Percentiles rank a stretch among this genome's conserved stretches.
Evolutionary conservation across 164 flowering plant species (phyloP).

Genomic region (Paratinospora sagittata): DNA sequence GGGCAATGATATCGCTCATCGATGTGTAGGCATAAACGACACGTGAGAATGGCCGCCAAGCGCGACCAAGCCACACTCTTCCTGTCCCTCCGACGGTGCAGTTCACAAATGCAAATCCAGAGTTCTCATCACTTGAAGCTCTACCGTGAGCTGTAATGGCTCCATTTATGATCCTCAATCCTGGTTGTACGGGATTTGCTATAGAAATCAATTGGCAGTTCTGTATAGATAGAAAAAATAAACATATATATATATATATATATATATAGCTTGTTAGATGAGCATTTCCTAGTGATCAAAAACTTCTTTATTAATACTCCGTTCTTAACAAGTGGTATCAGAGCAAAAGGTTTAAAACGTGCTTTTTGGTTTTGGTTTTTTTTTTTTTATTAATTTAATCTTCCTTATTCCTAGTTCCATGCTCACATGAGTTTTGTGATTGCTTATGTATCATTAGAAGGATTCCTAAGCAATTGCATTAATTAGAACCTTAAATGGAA

Average conservation of each 20-base stretch:
- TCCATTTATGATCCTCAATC: conserved; percentile 56
- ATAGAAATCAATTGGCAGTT: conserved; percentile 63
- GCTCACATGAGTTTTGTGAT: no score
- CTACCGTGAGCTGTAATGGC: conserved; percentile 79
- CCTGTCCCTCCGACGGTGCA: conserved; percentile 83
- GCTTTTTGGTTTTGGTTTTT: no score
- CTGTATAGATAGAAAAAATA: conserved; percentile 21
- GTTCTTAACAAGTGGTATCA: no score
- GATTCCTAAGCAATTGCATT: no score
- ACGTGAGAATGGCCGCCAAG: conserved; percentile 88
- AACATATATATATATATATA: neutral
- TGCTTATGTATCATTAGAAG: no score
- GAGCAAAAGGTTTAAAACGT: no score
- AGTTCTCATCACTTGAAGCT: conserved; percentile 59
- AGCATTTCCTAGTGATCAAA: neutral
- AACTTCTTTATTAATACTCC: no score
- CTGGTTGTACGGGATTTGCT: conserved; percentile 59
- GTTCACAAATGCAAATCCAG: conserved; percentile 69
- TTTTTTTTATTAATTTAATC: no score
- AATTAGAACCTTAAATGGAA: neutral
- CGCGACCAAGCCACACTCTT: conserved; percentile 85
- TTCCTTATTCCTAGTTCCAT: no score
- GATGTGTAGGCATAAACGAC: conserved; percentile 57
- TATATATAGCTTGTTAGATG: neutral
- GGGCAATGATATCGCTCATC: conserved; percentile 78